A percentile compares a stretch with the other conserved stretches of the same genome.
Conservation (phyloP, 2,329 filamentous ascomycete genomes). For the Piedraia hortae region DNA sequence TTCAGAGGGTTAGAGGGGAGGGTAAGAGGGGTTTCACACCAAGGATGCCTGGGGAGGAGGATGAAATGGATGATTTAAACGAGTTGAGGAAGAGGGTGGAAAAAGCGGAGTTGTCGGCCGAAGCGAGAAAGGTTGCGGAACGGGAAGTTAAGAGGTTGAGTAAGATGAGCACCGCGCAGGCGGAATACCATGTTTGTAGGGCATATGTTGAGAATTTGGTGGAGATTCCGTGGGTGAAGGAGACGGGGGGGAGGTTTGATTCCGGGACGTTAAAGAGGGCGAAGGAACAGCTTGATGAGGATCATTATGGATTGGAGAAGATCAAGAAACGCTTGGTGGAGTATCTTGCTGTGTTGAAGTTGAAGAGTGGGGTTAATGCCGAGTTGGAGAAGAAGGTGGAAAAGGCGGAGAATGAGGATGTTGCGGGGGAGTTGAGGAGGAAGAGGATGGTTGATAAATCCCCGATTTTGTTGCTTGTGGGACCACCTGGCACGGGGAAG, state of each 20-base stretch:
- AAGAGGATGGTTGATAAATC: conserved; percentile 84
- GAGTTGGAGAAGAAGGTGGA: conserved; percentile 52
- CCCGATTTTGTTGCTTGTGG: conserved; percentile 76
- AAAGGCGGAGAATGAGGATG: conserved; percentile 16
- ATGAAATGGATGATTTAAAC: conserved; percentile 70
- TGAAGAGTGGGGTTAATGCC: conserved; percentile 77
- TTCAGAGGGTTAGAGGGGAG: conserved; percentile 27
- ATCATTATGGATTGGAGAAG: conserved; percentile 88
- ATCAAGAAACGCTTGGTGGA: conserved; percentile 92
- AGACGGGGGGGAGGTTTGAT: conserved; percentile 66
- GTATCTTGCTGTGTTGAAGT: conserved; percentile 80
- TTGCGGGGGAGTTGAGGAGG: conserved; percentile 42
- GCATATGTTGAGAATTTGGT: conserved; percentile 84
- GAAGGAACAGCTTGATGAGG: conserved; percentile 72
- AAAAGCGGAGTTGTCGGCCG: conserved; percentile 50
- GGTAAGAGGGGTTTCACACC: conserved; percentile 12
- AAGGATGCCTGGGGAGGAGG: conserved; percentile 29
- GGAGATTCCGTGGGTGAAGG: conserved; percentile 74
- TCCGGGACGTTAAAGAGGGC: conserved; percentile 51
- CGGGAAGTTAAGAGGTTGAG: conserved; percentile 65
- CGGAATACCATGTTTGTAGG: conserved; percentile 78
- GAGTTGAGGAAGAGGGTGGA: conserved; percentile 74
- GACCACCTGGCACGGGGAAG: conserved; percentile 85
- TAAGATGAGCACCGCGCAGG: conserved; percentile 90
- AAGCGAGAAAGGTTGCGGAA: conserved; percentile 74